Conservation (phyloP, 179 eudicot species). For the Vitellaria paradoxa region DNA sequence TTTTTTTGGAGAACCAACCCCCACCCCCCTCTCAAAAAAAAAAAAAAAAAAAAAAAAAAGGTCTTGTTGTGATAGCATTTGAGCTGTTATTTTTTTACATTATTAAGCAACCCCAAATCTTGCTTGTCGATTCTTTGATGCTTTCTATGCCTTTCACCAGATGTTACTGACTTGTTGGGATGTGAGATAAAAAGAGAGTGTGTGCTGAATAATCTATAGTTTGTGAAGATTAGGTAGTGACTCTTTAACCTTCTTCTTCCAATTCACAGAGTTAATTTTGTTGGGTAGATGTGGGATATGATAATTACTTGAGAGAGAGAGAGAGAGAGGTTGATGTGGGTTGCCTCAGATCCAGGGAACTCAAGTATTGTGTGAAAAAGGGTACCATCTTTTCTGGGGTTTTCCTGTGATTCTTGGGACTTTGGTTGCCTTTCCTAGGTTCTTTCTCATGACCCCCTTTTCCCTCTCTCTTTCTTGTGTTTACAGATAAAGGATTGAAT, state of each 20-base stretch:
- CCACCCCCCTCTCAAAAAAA: too few species aligned
- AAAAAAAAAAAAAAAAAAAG: too few species aligned
- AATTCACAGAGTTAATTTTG: neutral
- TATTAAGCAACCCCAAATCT: too few species aligned
- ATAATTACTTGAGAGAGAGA: constrained; percentile 18
- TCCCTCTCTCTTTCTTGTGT: constrained; percentile 11
- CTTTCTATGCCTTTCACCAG: too few species aligned
- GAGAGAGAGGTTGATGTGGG: constrained; percentile 16
- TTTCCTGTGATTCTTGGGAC: constrained; percentile 40
- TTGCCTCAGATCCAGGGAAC: constrained; percentile 65
- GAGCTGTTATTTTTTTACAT: too few species aligned
- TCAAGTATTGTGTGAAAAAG: constrained; percentile 24
- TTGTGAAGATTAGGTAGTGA: constrained; percentile 17
- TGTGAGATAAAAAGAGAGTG: too few species aligned
- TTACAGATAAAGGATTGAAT: constrained; percentile 13
- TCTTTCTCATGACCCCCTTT: constrained; percentile 34
- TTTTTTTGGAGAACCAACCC: too few species aligned
- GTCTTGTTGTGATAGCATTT: too few species aligned
- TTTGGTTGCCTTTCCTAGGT: constrained; percentile 30
- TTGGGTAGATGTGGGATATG: neutral
- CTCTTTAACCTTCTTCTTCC: too few species aligned
- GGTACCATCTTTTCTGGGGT: constrained; percentile 18
- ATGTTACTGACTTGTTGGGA: too few species aligned
- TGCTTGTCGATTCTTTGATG: too few species aligned
- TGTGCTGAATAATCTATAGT: neutral